These are phyloP conservation scores for Xylariaceae sp. DNA, from an alignment of 2,329 filamentous ascomycete species.

Conservation along the genomic window DNA sequence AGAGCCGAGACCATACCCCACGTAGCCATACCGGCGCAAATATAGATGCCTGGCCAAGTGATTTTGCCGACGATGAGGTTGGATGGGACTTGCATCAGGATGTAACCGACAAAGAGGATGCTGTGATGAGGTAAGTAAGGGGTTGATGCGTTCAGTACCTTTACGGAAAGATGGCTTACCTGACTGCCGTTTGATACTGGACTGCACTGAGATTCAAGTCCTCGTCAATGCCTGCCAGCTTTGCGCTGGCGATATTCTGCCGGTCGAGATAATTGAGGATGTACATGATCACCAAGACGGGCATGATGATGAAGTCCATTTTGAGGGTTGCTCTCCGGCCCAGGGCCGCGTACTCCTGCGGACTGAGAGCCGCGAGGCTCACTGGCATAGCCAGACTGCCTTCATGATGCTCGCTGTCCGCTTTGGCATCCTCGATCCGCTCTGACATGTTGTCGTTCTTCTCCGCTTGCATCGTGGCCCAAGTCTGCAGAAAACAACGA, in stretches of 20 bases:
- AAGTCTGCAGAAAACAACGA: too few species aligned
- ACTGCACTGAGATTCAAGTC: constrained; percentile 27
- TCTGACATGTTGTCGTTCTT: constrained; percentile 8
- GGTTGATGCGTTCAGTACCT: not conserved
- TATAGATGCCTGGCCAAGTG: constrained; percentile 43
- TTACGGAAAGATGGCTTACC: constrained; percentile 8
- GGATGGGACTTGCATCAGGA: constrained; percentile 32
- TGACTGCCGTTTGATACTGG: constrained; percentile 30
- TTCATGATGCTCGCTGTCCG: not conserved
- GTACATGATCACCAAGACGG: constrained; percentile 20
- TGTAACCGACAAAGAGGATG: constrained; percentile 29
- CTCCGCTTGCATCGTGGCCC: constrained; percentile 4
- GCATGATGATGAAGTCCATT: constrained; percentile 24
- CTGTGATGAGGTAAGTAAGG: constrained; percentile 1
- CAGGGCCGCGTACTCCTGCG: constrained; percentile 13
- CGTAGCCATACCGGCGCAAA: constrained; percentile 43
- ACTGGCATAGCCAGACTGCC: constrained; percentile 11
- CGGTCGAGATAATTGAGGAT: constrained; percentile 26
- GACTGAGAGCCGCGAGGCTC: constrained; percentile 13
- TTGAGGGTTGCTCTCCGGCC: constrained; percentile 20
- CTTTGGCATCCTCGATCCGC: constrained; percentile 6
- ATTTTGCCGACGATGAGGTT: constrained; percentile 32
- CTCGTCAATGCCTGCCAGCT: constrained; percentile 26
- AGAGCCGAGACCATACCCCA: constrained; percentile 46
- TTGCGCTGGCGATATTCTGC: constrained; percentile 29